A percentile compares a stretch with the other conserved stretches of the same genome.
These are phyloP conservation scores for Pleurotus ostreatus DNA, from an alignment of 768 basidiomycete genomes.

Conservation along the genomic window DNA sequence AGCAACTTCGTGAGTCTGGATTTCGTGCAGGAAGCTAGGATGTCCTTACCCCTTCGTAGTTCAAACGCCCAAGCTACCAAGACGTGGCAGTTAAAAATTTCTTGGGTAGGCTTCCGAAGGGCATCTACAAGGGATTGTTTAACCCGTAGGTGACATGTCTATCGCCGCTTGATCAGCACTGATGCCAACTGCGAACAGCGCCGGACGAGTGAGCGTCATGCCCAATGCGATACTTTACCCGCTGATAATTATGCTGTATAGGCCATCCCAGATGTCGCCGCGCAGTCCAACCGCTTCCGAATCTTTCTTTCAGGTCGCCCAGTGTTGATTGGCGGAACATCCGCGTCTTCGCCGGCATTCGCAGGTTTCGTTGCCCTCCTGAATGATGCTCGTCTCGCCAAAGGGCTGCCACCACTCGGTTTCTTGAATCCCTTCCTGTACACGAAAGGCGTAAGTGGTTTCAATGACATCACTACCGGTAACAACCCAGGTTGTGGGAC, in stretches of 20 bases:
- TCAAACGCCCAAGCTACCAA: slow-evolving; percentile 27
- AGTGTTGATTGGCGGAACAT: slow-evolving; percentile 55
- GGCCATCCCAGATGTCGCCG: slow-evolving; percentile 67
- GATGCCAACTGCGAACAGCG: slow-evolving; percentile 22
- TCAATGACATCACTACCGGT: slow-evolving; percentile 60
- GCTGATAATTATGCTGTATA: slow-evolving; percentile 13
- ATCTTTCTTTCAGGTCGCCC: slow-evolving; percentile 39
- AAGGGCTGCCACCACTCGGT: slow-evolving; percentile 43
- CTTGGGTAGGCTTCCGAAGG: slow-evolving; percentile 39
- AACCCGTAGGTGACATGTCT: slow-evolving; percentile 42
- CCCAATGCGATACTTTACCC: not conserved
- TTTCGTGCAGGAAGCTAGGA: not conserved
- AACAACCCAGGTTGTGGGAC: slow-evolving; percentile 61
- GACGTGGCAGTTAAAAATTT: slow-evolving; percentile 36
- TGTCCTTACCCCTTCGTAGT: not conserved
- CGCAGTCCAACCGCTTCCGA: slow-evolving; percentile 36
- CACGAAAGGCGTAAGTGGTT: slow-evolving; percentile 26
- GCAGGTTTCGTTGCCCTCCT: slow-evolving; percentile 60
- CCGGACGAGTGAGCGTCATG: slow-evolving; percentile 44
- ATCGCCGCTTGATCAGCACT: not conserved
- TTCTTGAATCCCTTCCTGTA: slow-evolving; percentile 68
- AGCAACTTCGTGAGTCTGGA: slow-evolving; percentile 49
- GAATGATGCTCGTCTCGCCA: slow-evolving; percentile 54
- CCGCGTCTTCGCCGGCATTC: slow-evolving; percentile 61
- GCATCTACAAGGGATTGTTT: slow-evolving; percentile 54